Percentiles rank a stretch among this genome's conserved stretches.
phyloP scores from a whole-genome alignment of 305 asterid species.

The Fraxinus sp. region DNA sequence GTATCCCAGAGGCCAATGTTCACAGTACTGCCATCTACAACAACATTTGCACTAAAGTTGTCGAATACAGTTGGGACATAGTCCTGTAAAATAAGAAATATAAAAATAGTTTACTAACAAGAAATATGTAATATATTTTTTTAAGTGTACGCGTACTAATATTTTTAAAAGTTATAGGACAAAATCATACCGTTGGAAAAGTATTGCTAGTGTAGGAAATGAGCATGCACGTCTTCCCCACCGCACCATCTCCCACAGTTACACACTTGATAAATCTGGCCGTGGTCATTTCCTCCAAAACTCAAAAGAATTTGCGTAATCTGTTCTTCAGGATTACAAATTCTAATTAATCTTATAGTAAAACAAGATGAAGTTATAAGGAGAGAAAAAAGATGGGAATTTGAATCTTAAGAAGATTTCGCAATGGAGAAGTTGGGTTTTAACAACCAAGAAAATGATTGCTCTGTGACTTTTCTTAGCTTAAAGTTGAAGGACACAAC shows the following conservation, averaged over 20 bases:
- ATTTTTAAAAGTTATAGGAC: neutral
- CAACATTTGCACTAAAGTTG: conserved; percentile 84
- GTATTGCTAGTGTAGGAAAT: conserved; percentile 83
- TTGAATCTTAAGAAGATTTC: neutral
- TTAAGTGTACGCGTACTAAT: neutral
- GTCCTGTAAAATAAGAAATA: conserved; percentile 38
- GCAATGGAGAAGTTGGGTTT: conserved; percentile 29
- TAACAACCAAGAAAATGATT: conserved; percentile 51
- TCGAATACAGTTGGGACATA: conserved; percentile 89
- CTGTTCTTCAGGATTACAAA: conserved; percentile 20
- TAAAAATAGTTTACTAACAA: neutral
- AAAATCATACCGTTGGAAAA: conserved; percentile 53
- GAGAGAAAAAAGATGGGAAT: neutral
- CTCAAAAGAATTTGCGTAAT: neutral
- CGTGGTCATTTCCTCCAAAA: conserved; percentile 41
- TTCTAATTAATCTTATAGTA: neutral
- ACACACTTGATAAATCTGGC: conserved; percentile 83
- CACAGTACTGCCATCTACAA: conserved; percentile 78
- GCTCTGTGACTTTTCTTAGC: conserved; percentile 36
- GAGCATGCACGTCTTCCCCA: conserved; percentile 86
- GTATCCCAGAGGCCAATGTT: conserved; percentile 94
- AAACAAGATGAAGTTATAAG: conserved; percentile 21
- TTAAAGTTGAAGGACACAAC: conserved; percentile 54
- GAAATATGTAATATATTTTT: neutral
- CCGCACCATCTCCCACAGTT: conserved; percentile 88